Percentiles rank a stretch among this genome's conserved stretches.
Conservation (phyloP, 2,329 filamentous ascomycete species). For the Trichoderma cornu-damae region DNA sequence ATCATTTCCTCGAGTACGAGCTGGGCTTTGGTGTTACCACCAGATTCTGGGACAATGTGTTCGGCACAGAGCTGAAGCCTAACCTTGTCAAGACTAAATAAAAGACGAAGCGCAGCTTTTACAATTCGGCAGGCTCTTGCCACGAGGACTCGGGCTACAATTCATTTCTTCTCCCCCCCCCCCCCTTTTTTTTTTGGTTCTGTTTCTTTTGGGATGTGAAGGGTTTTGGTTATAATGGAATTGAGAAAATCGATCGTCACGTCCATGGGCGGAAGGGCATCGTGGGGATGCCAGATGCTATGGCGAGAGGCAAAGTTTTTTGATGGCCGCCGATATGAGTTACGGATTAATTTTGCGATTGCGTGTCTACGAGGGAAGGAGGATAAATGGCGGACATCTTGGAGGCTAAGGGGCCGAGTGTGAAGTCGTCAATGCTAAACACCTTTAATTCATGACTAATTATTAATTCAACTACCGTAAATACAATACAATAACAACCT, state of each 20-base stretch:
- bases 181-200: too few species aligned
- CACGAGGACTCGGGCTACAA: neutral
- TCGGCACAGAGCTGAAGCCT: conserved; percentile 71
- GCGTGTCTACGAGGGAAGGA: neutral
- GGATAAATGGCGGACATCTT: neutral
- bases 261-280: neutral
- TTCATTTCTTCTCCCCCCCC: neutral
- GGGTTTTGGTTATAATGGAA: neutral
- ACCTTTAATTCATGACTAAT: conserved; percentile 7
- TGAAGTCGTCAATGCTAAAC: neutral
- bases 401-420: neutral
- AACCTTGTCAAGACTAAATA: conserved; percentile 33
- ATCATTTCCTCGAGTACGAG: conserved; percentile 97
- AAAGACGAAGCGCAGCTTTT: neutral
- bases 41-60: conserved; percentile 90
- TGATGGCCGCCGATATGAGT: conserved; percentile 1
- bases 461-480: neutral
- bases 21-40: conserved; percentile 96
- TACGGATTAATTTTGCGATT: conserved; percentile 8
- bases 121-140: neutral
- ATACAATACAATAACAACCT: neutral
- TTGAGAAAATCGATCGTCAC: neutral
- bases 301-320: neutral
- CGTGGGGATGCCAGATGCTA: neutral
- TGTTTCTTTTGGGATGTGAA: neutral